Base-by-base conservation (phyloP, 352 stramenopile genomes). In the Globisporangium okanoganense region DNA sequence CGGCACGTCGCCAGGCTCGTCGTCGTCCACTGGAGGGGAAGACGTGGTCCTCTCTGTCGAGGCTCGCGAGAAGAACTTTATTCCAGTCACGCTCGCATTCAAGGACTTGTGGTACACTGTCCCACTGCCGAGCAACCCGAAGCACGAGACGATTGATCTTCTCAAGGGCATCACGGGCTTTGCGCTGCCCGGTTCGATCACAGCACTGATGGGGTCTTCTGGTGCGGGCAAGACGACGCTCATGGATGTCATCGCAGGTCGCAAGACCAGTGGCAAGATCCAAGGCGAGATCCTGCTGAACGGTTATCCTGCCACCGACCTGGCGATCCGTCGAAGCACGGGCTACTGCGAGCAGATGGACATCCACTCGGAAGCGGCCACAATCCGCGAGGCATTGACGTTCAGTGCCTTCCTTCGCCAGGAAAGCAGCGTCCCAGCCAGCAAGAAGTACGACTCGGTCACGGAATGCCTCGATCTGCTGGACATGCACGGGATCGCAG, bases 201-300 rank as follows among this genome's bases (percentile, higher is more conserved):
- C 80, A 1, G 84, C 84, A 0, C 63, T 95, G 25, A 92, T 92
- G 79, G 86, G 86, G 1, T 75, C 70, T 3, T 85, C 13, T 13
- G 35, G 35, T 12, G 35, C 35, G 5, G 35, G 35, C 35, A 40
- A 40, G 10, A 40, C 35, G 9, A 99, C 96, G 4, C 76, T 99
- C 7, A 92, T 98, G 70, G 94, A 99, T 69, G 94, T 98, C 6
- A 92, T 99, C 54, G 91, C 95, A 7, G 78, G 96, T 14, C 79
- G 96, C 43, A 99, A 98, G 75, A 95, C 79, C 2, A 79, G 77
- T 24, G 95, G 96, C 18, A 79, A 58, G 14, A 90, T 98, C 49
- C 70, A 68, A 22, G 94, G 95, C 24, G 53, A 96, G 24, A 90
- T 98, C 50, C 64, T 82, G 10, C 56, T 98, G 7, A 98, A 98